Evolutionary conservation across 2,329 filamentous ascomycete genomes (phyloP), one percentile per base, ranked within the genome.

Genomic region (Anthostomella pinea): DNA sequence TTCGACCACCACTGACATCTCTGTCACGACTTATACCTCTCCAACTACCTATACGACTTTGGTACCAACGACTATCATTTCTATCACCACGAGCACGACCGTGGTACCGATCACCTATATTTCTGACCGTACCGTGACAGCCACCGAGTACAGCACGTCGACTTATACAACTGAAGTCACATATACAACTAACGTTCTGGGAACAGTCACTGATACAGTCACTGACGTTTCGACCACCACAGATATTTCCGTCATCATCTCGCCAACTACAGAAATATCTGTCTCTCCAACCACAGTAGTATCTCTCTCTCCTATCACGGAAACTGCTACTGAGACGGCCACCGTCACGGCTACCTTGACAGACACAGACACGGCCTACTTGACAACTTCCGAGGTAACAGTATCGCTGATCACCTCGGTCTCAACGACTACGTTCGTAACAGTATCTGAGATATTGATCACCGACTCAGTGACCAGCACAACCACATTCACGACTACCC

Each of bases 381-480:
- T 33, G 56, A 52, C 52, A 10, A 39, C 49, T n/a, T 59, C 52
- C 7, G 35, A 48, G 15, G 44, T 48, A 28, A 49, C 39, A 5
- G 52, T 48, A n/a, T 50, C 53, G 11, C 48, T 52, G 14, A 41
- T 58, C 20, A 58, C 56, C 8, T 30, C 51, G 3, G 48, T 43
- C n/a, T 42, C 41, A 11, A 59, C 52, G 10, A 52, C 50, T 6
- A 58, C 54, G 8, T 56, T 53, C 27, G 33, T 54, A 10, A 57
- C 54, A 3, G 38, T 43, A 15, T 54, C 53, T 5, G 52, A 52
- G 30, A 49, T 52, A 25, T 45, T 49, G 10, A 32, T 59, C 14
- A 58, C 56, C n/a, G 52, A 58, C 31, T 58, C 57, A 9, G 48
- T 52, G 25, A 53, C 47, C 41, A 53, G 35, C 51, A 58, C 33